Evolutionary conservation across 2,329 filamentous ascomycete species (phyloP), one percentile per base, ranked within the genome.

Genomic region (Xylariaceae sp.): DNA sequence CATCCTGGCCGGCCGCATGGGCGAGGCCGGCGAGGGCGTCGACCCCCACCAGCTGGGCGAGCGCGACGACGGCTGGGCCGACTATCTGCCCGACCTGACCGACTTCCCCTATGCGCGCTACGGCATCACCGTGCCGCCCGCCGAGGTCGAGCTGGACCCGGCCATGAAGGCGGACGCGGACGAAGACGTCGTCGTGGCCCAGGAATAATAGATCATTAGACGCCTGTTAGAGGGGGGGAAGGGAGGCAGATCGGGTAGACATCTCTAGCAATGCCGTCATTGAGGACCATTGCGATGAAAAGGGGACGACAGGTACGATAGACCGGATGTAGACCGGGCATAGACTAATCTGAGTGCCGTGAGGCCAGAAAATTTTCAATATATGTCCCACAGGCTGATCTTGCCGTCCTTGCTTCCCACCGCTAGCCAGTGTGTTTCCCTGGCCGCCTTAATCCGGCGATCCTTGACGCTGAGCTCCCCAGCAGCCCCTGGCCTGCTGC

Each of bases 321-420:
- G n/a, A n/a, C n/a, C n/a, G n/a, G n/a, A n/a, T n/a, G n/a, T n/a
- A n/a, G n/a, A n/a, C n/a, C n/a, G n/a, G 38, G 28, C 8, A 19
- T 18, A 5, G 32, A 29, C 10, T 9, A 6, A 26, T 14, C 8
- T 6, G 7, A 13, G 5, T 6, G 13, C 8, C 8, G 10, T 26
- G 6, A 26, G 24, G 24, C 12, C 7, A 12, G 21, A 7, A 18
- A 4, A 12, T 5, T n/a, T 27, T 64, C 50, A 89, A 57, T 92
- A 98, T 38, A 96, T 79, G 63, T 95, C 86, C 92, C 92, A 98
- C 46, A 98, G 64, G 53, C 87, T 94, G 42, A 96, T 77, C 57
- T 93, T 94, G 13, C 90, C 92, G 63, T 96, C 92, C 57, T 96
- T 98, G 35, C 85, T 83, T 2, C 92, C 92, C 1, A 78, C 86